Percentiles rank a stretch among this genome's conserved stretches.
Conservation (phyloP, 2,329 filamentous ascomycete species). For the Domatiomyces catenatus region DNA sequence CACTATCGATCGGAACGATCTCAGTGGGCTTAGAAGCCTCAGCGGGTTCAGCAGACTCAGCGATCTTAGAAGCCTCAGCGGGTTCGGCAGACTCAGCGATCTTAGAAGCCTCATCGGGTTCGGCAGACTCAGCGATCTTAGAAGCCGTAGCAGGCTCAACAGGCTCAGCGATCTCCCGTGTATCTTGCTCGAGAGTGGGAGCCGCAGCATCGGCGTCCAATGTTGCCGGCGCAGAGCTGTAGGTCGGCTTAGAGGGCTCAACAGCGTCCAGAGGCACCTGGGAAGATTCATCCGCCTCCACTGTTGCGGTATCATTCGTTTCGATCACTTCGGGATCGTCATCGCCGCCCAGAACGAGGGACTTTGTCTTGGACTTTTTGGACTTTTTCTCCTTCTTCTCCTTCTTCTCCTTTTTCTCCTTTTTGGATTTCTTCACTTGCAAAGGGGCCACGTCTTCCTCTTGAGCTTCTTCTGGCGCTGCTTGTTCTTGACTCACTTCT, state of each 20-base stretch:
- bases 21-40: not conserved
- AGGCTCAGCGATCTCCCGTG: not conserved
- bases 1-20: not conserved
- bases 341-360: conserved; percentile 1
- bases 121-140: too few species aligned
- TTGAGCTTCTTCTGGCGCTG: not conserved
- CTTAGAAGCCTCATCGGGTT: too few species aligned
- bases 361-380: conserved; percentile 9
- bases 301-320: conserved; percentile 7
- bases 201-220: not conserved
- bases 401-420: not conserved
- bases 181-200: not conserved
- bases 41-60: too few species aligned
- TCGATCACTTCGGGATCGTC: not conserved
- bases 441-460: not conserved
- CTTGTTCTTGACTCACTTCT: not conserved
- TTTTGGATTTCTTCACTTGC: not conserved
- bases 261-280: conserved; percentile 14
- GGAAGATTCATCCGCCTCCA: conserved; percentile 20
- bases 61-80: too few species aligned
- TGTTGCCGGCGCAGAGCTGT: not conserved
- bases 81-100: too few species aligned
- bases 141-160: too few species aligned
- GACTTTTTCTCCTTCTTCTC: not conserved
- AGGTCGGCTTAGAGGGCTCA: not conserved